Base-by-base conservation (phyloP, 495 filamentous ascomycete genomes). In the Pseudevernia furfuracea region DNA sequence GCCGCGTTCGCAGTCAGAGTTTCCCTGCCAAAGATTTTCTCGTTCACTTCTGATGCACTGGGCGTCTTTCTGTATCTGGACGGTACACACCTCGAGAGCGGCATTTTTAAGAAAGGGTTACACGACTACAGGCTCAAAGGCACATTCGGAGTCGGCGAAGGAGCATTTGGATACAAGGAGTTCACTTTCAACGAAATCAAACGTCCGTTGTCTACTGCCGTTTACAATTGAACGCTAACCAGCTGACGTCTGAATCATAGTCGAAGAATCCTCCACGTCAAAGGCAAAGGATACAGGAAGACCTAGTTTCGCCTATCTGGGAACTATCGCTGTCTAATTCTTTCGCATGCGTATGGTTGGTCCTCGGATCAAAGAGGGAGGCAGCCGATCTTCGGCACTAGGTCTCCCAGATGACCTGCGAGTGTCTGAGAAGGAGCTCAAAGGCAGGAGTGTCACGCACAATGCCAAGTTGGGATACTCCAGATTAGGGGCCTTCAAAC, bases 371-470 rank as follows among this genome's bases (percentile, higher is more conserved):
- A 7, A 14, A 30, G 4, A 11, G 25, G 5, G 17, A 8, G 2
- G 1, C 0, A 15, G 12, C 37, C 37, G 28, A 2, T 2, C 23
- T 32, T 2, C 7, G 3, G 34, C 38, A 34, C 38, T 60, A 12
- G 23, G 1, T 30, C 38, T 39, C 12, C 37, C 6, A 10, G 28
- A 48, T 21, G 52, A 25, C 8, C 41, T 43, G 21, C n/a, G 46
- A 34, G 28, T 46, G 36, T 15, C 46, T 8, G 60, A 62, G 30
- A 55, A 55, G 46, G 34, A 53, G 43, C 44, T 62, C 34, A 62
- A 55, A 58, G 63, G 63, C 14, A 58, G 38, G 14, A 60, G 30
- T 8, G 23, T 65, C 0, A 60, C 63, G 23, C 56, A 21, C 41
- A 44, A 21, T 21, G 23, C 34, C 21, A 53, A 1, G 63, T 65